Conservation (phyloP, 331 rosid genomes). For the Ulmus americana region DNA sequence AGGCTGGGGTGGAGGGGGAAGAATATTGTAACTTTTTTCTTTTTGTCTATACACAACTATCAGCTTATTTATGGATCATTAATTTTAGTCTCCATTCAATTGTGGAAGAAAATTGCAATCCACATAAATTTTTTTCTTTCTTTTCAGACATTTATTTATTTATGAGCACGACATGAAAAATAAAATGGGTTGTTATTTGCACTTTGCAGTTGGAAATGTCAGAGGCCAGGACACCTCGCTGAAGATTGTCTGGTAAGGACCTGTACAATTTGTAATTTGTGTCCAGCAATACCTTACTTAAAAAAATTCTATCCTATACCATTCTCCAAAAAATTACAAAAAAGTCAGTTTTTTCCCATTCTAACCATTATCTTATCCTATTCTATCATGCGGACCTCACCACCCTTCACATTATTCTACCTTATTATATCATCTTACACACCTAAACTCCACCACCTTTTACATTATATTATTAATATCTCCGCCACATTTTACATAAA, state of each 20-base stretch:
- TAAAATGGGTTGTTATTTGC: too few species aligned
- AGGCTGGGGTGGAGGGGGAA: neutral
- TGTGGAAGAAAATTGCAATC: neutral
- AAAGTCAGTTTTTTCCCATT: neutral
- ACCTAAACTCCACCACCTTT: too few species aligned
- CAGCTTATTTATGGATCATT: neutral
- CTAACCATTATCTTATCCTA: neutral
- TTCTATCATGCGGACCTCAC: too few species aligned
- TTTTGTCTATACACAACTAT: neutral
- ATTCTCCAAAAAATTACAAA: neutral
- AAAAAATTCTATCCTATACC: neutral
- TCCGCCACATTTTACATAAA: too few species aligned
- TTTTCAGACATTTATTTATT: neutral
- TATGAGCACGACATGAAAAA: neutral
- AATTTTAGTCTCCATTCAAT: neutral
- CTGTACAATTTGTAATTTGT: constrained; percentile 30
- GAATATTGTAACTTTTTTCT: neutral
- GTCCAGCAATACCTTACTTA: neutral
- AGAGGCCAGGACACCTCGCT: constrained; percentile 79
- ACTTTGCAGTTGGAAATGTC: constrained; percentile 73
- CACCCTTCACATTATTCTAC: too few species aligned
- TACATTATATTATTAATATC: too few species aligned
- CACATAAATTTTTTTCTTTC: neutral
- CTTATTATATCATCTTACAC: too few species aligned
- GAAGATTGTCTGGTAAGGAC: constrained; percentile 64